Percentiles rank a stretch among this genome's conserved stretches.
These are phyloP conservation scores for Beauveria australis DNA, from an alignment of 2,329 filamentous ascomycete species.

Conservation along the genomic window DNA sequence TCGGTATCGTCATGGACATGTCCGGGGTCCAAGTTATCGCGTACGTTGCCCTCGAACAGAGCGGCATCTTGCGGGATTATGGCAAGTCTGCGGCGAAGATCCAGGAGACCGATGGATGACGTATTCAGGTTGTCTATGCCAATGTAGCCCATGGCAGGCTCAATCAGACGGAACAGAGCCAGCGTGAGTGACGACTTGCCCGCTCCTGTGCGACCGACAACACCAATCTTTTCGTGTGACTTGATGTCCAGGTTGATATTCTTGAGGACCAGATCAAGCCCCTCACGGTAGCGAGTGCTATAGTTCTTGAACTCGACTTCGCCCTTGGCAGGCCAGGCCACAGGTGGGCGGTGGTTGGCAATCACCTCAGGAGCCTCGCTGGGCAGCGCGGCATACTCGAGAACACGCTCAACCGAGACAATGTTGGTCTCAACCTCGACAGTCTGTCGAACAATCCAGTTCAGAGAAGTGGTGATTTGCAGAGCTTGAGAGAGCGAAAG, in stretches of 20 bases:
- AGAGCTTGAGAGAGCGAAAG: constrained; percentile 94
- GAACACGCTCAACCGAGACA: constrained; percentile 92
- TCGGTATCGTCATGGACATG: constrained; percentile 96
- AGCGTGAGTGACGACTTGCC: constrained; percentile 93
- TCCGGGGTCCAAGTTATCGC: constrained; percentile 91
- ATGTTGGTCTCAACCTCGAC: constrained; percentile 99
- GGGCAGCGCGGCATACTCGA: constrained; percentile 87
- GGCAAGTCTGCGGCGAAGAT: constrained; percentile 79
- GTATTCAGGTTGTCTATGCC: constrained; percentile 87
- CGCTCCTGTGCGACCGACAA: constrained; percentile 90
- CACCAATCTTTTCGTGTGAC: constrained; percentile 94
- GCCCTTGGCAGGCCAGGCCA: constrained; percentile 85
- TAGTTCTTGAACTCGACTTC: constrained; percentile 88
- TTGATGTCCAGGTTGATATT: constrained; percentile 89
- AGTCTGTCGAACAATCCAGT: constrained; percentile 98
- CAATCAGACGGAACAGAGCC: constrained; percentile 91
- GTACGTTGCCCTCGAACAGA: constrained; percentile 84
- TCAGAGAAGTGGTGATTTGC: constrained; percentile 92
- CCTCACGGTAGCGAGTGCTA: constrained; percentile 85
- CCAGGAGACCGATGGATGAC: constrained; percentile 78
- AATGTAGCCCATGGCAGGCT: constrained; percentile 73
- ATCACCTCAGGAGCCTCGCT: constrained; percentile 94
- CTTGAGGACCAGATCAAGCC: constrained; percentile 85
- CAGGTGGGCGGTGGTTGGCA: constrained; percentile 74
- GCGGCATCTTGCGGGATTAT: constrained; percentile 98